These are phyloP conservation scores for Botrytis galanthina DNA, from an alignment of 2,329 filamentous ascomycete genomes.

Conservation along the genomic window DNA sequence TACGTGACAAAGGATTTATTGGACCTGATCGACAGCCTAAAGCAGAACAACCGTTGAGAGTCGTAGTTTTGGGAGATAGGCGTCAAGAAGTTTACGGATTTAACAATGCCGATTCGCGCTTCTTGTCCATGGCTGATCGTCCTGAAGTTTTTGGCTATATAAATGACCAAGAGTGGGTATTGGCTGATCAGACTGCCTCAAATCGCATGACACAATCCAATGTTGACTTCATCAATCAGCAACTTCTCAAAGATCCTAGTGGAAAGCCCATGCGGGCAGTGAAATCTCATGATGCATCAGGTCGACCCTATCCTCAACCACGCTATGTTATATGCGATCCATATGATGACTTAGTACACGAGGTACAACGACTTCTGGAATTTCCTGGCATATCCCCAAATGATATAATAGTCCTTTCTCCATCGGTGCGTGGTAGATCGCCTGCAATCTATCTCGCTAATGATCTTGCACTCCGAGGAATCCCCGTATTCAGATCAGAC, in stretches of 20 bases:
- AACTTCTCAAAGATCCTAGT: background rate
- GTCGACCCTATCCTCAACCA: slow-evolving; percentile 5
- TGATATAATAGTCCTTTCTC: slow-evolving; percentile 15
- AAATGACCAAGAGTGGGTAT: slow-evolving; percentile 2
- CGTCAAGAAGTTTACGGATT: slow-evolving; percentile 17
- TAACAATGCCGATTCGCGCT: slow-evolving; percentile 18
- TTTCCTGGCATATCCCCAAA: background rate
- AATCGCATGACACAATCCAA: slow-evolving; percentile 18
- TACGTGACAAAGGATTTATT: slow-evolving; percentile 9
- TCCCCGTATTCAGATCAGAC: slow-evolving; percentile 17
- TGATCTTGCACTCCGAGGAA: slow-evolving; percentile 10
- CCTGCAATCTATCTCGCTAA: slow-evolving; percentile 7
- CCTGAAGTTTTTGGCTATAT: slow-evolving; percentile 15
- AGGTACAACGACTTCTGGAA: slow-evolving; percentile 2
- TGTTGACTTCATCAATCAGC: slow-evolving; percentile 17
- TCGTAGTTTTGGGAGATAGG: slow-evolving; percentile 8
- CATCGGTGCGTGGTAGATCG: background rate
- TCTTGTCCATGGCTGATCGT: slow-evolving; percentile 8
- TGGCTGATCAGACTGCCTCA: slow-evolving; percentile 11
- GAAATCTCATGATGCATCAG: slow-evolving; percentile 5
- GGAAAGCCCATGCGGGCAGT: slow-evolving; percentile 15
- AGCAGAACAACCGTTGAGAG: background rate
- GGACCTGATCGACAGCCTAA: background rate
- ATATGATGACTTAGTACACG: slow-evolving; percentile 5
- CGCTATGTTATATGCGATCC: slow-evolving; percentile 17